Evolutionary conservation across 2,329 filamentous ascomycete genomes (phyloP).

Genomic region (Gnomoniopsis smithogilvyi): DNA sequence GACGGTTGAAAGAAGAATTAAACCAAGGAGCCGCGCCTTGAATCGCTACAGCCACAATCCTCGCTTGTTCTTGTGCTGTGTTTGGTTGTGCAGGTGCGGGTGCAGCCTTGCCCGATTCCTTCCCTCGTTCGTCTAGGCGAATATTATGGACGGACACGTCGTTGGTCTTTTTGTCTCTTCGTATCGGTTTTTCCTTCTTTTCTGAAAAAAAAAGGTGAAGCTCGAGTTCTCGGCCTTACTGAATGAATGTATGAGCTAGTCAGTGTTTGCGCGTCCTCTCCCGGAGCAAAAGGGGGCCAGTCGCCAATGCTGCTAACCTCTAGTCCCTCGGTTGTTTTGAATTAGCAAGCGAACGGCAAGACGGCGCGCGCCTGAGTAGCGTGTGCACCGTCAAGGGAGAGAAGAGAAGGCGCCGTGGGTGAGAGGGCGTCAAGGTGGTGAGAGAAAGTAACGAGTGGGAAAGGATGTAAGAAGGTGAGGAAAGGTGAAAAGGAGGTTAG

Average conservation of each 20-base stretch:
- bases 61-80: no score
- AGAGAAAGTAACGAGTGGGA: conserved; percentile 19
- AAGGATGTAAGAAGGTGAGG: conserved; percentile 6
- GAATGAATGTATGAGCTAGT: not conserved
- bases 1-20: no score
- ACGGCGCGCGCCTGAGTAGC: conserved; percentile 10
- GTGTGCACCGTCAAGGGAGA: conserved; percentile 17
- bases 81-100: no score
- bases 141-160: no score
- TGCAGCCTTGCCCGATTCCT: no score
- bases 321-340: not conserved
- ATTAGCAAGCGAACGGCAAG: conserved; percentile 16
- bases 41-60: no score
- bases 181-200: no score
- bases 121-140: no score
- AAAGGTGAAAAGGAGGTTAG: conserved; percentile 9
- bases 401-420: conserved; percentile 10
- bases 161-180: no score
- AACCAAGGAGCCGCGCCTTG: no score
- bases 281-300: not conserved
- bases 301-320: not conserved
- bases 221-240: no score
- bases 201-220: no score
- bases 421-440: conserved; percentile 21
- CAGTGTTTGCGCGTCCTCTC: not conserved